Conservation (phyloP, 805 yeast species). For the Myxozyma kluyveri region DNA sequence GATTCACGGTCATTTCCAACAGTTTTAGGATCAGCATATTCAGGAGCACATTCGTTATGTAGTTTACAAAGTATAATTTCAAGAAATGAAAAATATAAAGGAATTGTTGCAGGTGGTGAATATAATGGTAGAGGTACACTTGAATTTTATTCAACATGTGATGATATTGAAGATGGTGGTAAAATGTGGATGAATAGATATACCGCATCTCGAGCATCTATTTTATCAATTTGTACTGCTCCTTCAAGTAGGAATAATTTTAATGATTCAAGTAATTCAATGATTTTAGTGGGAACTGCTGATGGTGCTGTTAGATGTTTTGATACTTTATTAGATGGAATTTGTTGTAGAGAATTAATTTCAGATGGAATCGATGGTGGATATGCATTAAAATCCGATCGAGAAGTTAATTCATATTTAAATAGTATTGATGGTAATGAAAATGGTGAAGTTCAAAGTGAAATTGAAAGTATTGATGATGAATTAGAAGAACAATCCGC, state of each 20-base stretch:
- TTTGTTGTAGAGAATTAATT: slow-evolving; percentile 15
- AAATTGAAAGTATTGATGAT: no score
- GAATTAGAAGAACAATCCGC: no score
- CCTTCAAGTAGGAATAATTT: slow-evolving; percentile 21
- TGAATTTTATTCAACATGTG: slow-evolving; percentile 9
- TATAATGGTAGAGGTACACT: slow-evolving; percentile 31
- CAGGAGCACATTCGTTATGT: slow-evolving; percentile 29
- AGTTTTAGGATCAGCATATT: slow-evolving; percentile 13
- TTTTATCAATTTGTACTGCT: slow-evolving; percentile 21
- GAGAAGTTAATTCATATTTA: no score
- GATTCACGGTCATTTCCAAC: slow-evolving; percentile 15
- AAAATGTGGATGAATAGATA: slow-evolving; percentile 25
- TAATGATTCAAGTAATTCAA: neutral
- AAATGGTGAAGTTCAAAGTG: no score
- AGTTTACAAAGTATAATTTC: slow-evolving; percentile 9
- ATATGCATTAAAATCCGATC: no score
- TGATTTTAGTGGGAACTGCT: slow-evolving; percentile 27
- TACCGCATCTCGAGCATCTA: slow-evolving; percentile 25
- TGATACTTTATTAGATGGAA: slow-evolving; percentile 20
- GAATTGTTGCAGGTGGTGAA: slow-evolving; percentile 27
- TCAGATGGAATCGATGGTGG: slow-evolving; percentile 7
- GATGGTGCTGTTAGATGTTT: slow-evolving; percentile 28
- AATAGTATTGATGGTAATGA: no score
- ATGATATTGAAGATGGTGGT: neutral
- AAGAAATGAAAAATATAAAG: neutral